Evolutionary conservation across 2,329 filamentous ascomycete genomes (phyloP), one percentile per base, ranked within the genome.

Genomic region (Bipolaris sorokiniana): DNA sequence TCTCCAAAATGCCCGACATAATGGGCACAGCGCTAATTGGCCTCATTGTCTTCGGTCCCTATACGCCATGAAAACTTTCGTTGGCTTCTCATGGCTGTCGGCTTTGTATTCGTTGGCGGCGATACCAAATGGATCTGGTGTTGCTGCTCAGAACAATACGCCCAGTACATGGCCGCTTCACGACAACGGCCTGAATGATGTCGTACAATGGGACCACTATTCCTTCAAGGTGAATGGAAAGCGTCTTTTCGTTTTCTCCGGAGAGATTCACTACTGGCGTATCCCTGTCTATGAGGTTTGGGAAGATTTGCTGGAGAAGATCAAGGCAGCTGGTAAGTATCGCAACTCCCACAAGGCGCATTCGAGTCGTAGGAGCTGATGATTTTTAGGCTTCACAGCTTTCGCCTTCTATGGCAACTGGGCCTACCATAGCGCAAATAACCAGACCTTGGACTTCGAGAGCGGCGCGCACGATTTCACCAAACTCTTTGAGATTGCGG

Each of bases 191-290:
- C 62, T 81, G 48, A 83, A 77, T 55, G 65, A 78, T 4, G 73
- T 79, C 22, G 82, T 84, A 1, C 75, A 82, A 69, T 84, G 82
- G 83, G 82, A 84, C 58, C 78, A 82, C 53, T 83, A 82, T 68
- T 84, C 81, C 67, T 81, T 84, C 64, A 77, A 80, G 28, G 69
- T 84, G 51, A 80, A 84, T 49, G 80, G 79, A 26, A 77, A 84
- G 62, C 73, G 82, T 18, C 67, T 84, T 5, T 84, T 83, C 61
- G 73, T 85, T 41, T 84, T 82, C 65, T 79, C 80, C 13, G 83
- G 83, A 37, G 83, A 85, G 64, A 79, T 85, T 20, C 82, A 85
- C 61, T 84, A 59, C 40, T 59, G 63, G 63, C 76, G 81, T 4
- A 76, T 82, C 7, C 81, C 82, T 0, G 80, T 83, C 0, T 81